Percentiles rank a stretch among this genome's conserved stretches.
Evolutionary conservation across 768 basidiomycete genomes (phyloP).

Genomic region (Tylopilus plumbeoviolaceoides): DNA sequence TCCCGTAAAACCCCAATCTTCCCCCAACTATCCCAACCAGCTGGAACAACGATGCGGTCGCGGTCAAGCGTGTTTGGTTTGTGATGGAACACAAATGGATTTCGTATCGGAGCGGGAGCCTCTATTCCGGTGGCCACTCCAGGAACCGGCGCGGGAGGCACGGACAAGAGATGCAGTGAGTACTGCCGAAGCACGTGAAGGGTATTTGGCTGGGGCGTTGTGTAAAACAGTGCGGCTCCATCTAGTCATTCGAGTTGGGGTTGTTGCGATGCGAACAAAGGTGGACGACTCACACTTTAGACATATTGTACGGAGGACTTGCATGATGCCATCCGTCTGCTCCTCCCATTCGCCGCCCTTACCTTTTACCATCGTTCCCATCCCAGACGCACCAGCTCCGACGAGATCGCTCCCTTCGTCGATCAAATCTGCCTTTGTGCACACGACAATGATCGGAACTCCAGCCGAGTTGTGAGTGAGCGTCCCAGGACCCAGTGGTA

Average conservation of each 20-base stretch:
- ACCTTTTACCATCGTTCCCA: slow-evolving; percentile 89
- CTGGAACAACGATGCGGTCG: slow-evolving; percentile 86
- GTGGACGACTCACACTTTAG: slow-evolving; percentile 69
- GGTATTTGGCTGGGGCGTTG: slow-evolving; percentile 75
- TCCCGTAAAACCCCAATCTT: slow-evolving; percentile 90
- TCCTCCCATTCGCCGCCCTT: slow-evolving; percentile 96
- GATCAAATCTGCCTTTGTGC: slow-evolving; percentile 91
- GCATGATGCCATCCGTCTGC: slow-evolving; percentile 91
- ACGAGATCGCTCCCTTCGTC: slow-evolving; percentile 75
- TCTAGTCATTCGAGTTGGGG: slow-evolving; percentile 45
- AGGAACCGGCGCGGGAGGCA: slow-evolving; percentile 55
- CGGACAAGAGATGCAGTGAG: slow-evolving; percentile 64
- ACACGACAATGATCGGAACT: slow-evolving; percentile 82
- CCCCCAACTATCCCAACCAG: slow-evolving; percentile 98
- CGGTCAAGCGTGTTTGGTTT: slow-evolving; percentile 92
- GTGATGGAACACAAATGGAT: slow-evolving; percentile 82
- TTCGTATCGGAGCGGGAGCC: slow-evolving; percentile 51
- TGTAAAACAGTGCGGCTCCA: slow-evolving; percentile 90
- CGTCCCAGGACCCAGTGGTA: slow-evolving; percentile 82
- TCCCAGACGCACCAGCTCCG: slow-evolving; percentile 67
- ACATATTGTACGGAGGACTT: slow-evolving; percentile 89
- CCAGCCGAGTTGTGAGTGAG: slow-evolving; percentile 85
- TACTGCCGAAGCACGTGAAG: slow-evolving; percentile 78
- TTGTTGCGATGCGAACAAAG: not conserved
- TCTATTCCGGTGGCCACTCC: slow-evolving; percentile 32